phyloP scores from a whole-genome alignment of 23 red algal species.

The Cyanidiococcus yangmingshanensis region DNA sequence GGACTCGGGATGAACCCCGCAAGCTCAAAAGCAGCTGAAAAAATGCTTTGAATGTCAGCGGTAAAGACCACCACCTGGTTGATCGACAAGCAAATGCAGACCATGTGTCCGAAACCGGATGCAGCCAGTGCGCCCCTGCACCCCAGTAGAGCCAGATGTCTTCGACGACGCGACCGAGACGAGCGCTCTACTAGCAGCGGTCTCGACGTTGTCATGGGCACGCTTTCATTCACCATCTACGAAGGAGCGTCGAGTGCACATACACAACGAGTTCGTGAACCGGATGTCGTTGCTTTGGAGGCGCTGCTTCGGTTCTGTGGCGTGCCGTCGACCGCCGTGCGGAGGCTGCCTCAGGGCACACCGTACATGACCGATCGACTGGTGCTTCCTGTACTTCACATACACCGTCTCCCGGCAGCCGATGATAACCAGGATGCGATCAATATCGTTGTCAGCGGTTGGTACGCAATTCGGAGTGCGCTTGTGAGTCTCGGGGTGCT shows the following conservation, averaged over 20 bases:
- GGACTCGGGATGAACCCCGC: too few relatives aligned
- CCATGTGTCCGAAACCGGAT: too few relatives aligned
- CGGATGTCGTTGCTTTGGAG: neutral
- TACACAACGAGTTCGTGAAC: neutral
- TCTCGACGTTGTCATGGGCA: too few relatives aligned
- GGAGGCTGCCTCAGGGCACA: neutral
- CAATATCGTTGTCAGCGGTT: neutral
- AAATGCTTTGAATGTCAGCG: too few relatives aligned
- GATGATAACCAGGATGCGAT: neutral
- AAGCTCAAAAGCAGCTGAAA: too few relatives aligned
- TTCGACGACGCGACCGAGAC: too few relatives aligned
- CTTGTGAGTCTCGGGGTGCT: neutral
- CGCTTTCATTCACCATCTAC: slow-evolving; percentile 18
- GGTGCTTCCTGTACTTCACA: slow-evolving; percentile 19
- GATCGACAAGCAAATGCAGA: too few relatives aligned
- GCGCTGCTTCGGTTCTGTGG: neutral
- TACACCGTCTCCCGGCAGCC: neutral
- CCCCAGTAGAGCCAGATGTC: too few relatives aligned
- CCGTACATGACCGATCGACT: slow-evolving; percentile 24
- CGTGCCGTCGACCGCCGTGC: neutral
- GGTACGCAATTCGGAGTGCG: neutral
- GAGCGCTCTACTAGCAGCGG: too few relatives aligned
- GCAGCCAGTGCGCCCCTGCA: too few relatives aligned
- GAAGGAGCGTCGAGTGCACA: neutral
- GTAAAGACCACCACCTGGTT: too few relatives aligned